Percentiles rank a stretch among this genome's conserved stretches.
These are phyloP conservation scores for Benincasa hispida DNA, from an alignment of 306 rosid species.

Conservation along the genomic window DNA sequence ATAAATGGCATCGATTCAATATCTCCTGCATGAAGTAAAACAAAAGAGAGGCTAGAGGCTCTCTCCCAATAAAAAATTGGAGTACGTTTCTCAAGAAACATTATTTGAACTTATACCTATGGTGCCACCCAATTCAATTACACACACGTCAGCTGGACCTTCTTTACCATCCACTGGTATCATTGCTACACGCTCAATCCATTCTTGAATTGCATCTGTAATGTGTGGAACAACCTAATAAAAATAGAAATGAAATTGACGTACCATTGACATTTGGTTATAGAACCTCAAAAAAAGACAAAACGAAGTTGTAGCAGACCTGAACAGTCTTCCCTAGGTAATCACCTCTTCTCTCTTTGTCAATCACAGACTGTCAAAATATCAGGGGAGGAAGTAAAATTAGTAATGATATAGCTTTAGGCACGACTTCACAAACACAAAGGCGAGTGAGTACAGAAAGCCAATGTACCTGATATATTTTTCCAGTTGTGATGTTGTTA, in stretches of 20 bases:
- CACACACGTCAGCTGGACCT: conserved; percentile 44
- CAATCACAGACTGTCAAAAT: conserved; percentile 26
- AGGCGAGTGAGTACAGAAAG: not conserved
- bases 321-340: conserved; percentile 47
- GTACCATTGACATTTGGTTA: not conserved
- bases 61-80: not conserved
- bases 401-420: not conserved
- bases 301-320: conserved; percentile 10
- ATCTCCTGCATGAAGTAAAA: conserved; percentile 23
- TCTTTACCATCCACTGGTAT: conserved; percentile 30
- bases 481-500: conserved; percentile 88
- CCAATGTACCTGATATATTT: conserved; percentile 76
- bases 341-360: conserved; percentile 39
- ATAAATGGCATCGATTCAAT: conserved; percentile 46
- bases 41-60: conserved; percentile 2
- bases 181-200: conserved; percentile 36
- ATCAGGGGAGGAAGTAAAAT: not conserved
- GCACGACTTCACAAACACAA: not conserved
- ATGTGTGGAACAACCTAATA: conserved; percentile 44
- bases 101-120: conserved; percentile 16
- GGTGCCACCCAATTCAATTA: conserved; percentile 41
- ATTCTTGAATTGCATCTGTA: conserved; percentile 42
- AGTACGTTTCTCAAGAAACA: not conserved
- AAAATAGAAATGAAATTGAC: not conserved
- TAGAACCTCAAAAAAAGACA: not conserved